phyloP scores from a whole-genome alignment of 2,329 filamentous ascomycete species.

The Fulvia fulva region DNA sequence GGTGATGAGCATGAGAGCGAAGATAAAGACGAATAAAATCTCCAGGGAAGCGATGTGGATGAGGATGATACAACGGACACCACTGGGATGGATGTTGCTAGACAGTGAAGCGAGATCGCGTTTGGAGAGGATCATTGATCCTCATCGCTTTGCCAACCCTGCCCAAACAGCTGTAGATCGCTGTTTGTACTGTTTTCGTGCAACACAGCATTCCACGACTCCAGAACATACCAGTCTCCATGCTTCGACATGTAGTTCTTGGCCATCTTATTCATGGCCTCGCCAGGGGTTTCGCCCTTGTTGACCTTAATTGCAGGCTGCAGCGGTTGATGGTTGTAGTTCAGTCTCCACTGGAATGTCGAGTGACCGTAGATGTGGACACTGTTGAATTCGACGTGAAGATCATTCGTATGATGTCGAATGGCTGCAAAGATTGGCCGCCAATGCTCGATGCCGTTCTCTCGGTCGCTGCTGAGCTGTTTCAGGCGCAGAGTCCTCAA shows the following conservation, averaged over 20 bases:
- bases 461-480: background rate
- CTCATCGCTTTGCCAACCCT: background rate
- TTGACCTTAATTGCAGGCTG: background rate
- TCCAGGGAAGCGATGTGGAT: background rate
- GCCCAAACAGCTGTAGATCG: background rate
- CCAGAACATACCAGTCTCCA: background rate
- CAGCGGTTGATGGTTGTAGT: background rate
- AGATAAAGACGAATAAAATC: conserved; percentile 5
- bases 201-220: background rate
- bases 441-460: background rate
- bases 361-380: too few relatives aligned
- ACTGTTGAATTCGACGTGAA: background rate
- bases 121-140: too few relatives aligned
- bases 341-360: background rate
- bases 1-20: conserved; percentile 6
- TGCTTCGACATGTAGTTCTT: background rate
- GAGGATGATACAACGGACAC: too few relatives aligned
- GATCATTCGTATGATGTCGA: background rate
- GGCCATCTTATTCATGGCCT: background rate
- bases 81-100: too few relatives aligned
- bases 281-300: background rate
- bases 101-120: too few relatives aligned
- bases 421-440: conserved; percentile 1
- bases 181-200: background rate
- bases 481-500: background rate